Evolutionary conservation across 1,139 yeast genomes (phyloP), one percentile per base, ranked within the genome.

Genomic region (Pichia sp.): DNA sequence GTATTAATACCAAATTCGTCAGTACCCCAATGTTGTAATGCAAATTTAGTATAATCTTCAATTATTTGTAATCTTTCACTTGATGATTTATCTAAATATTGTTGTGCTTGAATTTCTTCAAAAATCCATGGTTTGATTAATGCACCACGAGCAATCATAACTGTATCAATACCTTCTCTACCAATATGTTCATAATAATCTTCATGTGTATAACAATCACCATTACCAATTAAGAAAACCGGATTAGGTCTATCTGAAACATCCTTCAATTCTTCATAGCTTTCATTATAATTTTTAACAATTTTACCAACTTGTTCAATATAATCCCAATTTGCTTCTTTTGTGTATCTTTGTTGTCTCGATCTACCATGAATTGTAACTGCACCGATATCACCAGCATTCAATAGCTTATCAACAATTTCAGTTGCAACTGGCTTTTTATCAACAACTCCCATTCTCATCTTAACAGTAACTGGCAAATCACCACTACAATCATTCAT

Each of bases 71-170:
- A 74, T 66, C 99, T 79, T 67, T 92, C 97, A 36, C 82, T 72
- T n/a, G 96, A 82, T 3, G 88, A 73, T 68, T 92, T 94, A 67
- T 92, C 99, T 55, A 92, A 68, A 63, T 89, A 84, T 66, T 92
- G 97, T 60, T 81, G 80, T 9, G 94, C 74, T 49, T 90, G 94
- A 46, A 94, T 80, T 68, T 92, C 99, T 69, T 94, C 97, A 60
- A 92, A 92, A 44, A 92, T 87, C 99, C 99, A 92, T 42, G 99
- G 99, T 68, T 94, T 92, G 65, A 94, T 90, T 56, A 92, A 77
- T 0, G 97, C 97, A 47, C 97, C 98, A 59, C 99, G 78, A 2
- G 98, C 98, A 48, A 94, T 90, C 97, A 94, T 92, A 23, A 89
- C 95, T 35, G 94, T 81, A 67, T 94, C 98, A 47, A 90, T 81